phyloP scores from a whole-genome alignment of 331 rosid species.

The Stylosanthes scabra region DNA sequence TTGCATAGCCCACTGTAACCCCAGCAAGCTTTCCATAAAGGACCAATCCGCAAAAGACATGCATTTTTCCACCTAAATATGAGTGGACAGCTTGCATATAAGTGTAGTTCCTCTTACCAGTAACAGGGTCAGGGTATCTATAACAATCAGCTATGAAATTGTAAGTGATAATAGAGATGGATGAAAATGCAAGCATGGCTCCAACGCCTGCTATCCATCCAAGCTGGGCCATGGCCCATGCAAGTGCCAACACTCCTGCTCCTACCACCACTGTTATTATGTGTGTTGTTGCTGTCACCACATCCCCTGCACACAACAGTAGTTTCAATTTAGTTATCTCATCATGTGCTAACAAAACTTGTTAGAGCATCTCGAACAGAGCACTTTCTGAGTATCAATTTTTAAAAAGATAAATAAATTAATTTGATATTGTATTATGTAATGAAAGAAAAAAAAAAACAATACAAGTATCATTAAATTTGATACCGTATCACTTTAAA shows the following conservation, averaged over 20 bases:
- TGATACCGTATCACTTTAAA: too few species aligned
- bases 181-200: conserved; percentile 45
- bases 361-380: too few species aligned
- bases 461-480: too few species aligned
- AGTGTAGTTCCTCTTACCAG: conserved; percentile 63
- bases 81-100: conserved; percentile 69
- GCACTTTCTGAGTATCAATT: too few species aligned
- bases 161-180: conserved; percentile 54
- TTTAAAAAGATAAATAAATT: too few species aligned
- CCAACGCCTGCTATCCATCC: conserved; percentile 64
- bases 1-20: conserved; percentile 44
- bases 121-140: conserved; percentile 55
- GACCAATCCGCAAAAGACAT: conserved; percentile 38
- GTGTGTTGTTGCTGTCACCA: conserved; percentile 61
- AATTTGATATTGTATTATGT: too few species aligned
- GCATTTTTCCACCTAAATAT: conserved; percentile 51
- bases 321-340: too few species aligned
- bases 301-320: conserved; percentile 47
- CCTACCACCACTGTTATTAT: conserved; percentile 64
- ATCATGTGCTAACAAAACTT: too few species aligned
- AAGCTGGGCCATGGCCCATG: conserved; percentile 76
- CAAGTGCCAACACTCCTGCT: conserved; percentile 69
- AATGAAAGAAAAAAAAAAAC: too few species aligned
- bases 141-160: conserved; percentile 67
- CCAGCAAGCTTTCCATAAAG: conserved; percentile 47